These are phyloP conservation scores for Aspergillus egyptiacus DNA, from an alignment of 495 filamentous ascomycete species.

Conservation along the genomic window DNA sequence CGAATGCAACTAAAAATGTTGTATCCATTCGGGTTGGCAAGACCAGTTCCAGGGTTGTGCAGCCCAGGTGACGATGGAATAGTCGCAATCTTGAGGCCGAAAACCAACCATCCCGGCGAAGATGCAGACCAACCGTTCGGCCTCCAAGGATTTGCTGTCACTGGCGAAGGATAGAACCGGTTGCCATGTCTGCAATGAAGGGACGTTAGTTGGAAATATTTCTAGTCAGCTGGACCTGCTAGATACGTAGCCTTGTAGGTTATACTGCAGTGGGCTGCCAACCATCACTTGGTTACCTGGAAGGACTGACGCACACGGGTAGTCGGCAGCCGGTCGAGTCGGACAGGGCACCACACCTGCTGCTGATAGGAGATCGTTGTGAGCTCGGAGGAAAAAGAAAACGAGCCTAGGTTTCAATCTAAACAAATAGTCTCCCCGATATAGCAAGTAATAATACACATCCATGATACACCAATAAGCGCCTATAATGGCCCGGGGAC, in stretches of 20 bases:
- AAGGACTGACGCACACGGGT: not conserved
- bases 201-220: too few relatives aligned
- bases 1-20: not conserved
- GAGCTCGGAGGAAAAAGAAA: conserved; percentile 1
- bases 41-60: not conserved
- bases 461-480: not conserved
- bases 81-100: not conserved
- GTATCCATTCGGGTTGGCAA: not conserved
- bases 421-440: not conserved
- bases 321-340: not conserved
- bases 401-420: not conserved
- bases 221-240: too few relatives aligned
- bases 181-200: not conserved
- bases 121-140: not conserved
- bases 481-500: not conserved
- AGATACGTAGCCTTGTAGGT: too few relatives aligned
- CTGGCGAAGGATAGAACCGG: not conserved
- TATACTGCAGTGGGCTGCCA: too few relatives aligned
- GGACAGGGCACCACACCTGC: too few relatives aligned
- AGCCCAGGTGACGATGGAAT: not conserved
- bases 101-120: not conserved
- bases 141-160: not conserved
- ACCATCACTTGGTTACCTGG: not conserved
- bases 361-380: too few relatives aligned
- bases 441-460: not conserved